Percentiles rank a stretch among this genome's conserved stretches.
Evolutionary conservation across 75 land plant species (phyloP).

Genomic region (Pinus albicaulis): DNA sequence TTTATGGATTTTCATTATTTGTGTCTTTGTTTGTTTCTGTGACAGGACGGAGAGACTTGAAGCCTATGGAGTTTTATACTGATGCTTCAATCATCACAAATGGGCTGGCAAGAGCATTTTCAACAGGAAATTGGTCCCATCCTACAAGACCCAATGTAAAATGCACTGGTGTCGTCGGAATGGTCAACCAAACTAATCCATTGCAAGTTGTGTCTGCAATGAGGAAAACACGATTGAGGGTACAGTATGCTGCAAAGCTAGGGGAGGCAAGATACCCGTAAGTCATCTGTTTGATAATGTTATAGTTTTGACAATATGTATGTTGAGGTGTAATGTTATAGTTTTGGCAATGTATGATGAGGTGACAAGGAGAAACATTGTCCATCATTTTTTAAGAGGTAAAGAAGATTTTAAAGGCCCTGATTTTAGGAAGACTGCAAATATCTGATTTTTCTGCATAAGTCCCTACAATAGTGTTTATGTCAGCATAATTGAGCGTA

Average conservation of each 20-base stretch:
- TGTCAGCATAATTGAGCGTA: too few relatives aligned
- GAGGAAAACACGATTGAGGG: slow-evolving; percentile 66
- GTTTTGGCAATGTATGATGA: too few relatives aligned
- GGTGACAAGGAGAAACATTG: too few relatives aligned
- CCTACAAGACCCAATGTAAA: slow-evolving; percentile 47
- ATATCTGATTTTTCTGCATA: too few relatives aligned
- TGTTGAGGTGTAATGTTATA: too few relatives aligned
- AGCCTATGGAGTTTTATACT: slow-evolving; percentile 43
- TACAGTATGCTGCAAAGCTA: slow-evolving; percentile 52
- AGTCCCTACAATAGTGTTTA: too few relatives aligned
- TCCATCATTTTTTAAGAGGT: too few relatives aligned
- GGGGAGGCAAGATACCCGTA: slow-evolving; percentile 93
- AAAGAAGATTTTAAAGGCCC: too few relatives aligned
- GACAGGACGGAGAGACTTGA: slow-evolving; percentile 14
- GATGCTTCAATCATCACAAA: slow-evolving; percentile 77
- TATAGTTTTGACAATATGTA: too few relatives aligned
- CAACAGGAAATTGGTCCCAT: slow-evolving; percentile 78
- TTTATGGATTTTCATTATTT: too few relatives aligned
- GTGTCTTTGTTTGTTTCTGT: background rate
- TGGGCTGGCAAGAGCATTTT: slow-evolving; percentile 74
- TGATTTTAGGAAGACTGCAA: too few relatives aligned
- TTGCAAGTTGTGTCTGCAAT: slow-evolving; percentile 63
- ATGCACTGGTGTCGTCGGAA: slow-evolving; percentile 76
- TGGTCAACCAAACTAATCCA: slow-evolving; percentile 77
- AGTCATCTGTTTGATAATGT: too few relatives aligned